phyloP scores from a whole-genome alignment of 208 protist genomes.

The Leishmania tarentolae region DNA sequence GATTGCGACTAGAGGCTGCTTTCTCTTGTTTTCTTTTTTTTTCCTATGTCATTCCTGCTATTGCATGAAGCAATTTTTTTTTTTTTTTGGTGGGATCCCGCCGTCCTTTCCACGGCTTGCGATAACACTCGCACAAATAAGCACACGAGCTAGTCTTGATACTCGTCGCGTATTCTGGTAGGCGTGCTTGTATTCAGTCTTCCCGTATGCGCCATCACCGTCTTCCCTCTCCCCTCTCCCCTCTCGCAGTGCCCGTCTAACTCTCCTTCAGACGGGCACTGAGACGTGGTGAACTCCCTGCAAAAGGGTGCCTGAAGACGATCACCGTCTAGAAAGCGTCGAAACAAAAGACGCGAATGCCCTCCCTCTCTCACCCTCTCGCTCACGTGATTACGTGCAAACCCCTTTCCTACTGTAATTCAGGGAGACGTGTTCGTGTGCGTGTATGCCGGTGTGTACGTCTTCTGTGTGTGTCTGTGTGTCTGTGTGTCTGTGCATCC shows the following conservation, averaged over 20 bases:
- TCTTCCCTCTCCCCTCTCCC: background rate
- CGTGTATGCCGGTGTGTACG: too few species aligned
- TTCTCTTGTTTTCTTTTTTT: constrained; percentile 7
- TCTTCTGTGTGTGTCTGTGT: too few species aligned
- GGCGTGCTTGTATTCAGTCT: background rate
- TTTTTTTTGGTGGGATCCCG: background rate
- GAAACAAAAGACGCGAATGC: background rate
- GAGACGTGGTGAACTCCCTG: background rate
- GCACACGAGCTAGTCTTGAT: background rate
- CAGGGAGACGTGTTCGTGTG: background rate
- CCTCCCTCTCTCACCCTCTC: background rate
- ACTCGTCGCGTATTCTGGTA: background rate
- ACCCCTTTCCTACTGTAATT: background rate
- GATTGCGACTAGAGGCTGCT: background rate
- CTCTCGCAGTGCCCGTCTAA: background rate
- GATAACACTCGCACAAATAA: background rate
- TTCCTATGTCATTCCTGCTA: background rate
- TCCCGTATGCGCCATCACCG: background rate
- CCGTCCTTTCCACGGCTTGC: background rate
- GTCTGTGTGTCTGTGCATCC: too few species aligned
- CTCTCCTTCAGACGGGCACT: background rate
- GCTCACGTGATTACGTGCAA: background rate
- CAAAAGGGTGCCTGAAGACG: background rate
- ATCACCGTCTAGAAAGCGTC: background rate
- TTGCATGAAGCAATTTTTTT: background rate